phyloP scores from a whole-genome alignment of 345 rosid species.

The Xanthoceras sorbifolium region DNA sequence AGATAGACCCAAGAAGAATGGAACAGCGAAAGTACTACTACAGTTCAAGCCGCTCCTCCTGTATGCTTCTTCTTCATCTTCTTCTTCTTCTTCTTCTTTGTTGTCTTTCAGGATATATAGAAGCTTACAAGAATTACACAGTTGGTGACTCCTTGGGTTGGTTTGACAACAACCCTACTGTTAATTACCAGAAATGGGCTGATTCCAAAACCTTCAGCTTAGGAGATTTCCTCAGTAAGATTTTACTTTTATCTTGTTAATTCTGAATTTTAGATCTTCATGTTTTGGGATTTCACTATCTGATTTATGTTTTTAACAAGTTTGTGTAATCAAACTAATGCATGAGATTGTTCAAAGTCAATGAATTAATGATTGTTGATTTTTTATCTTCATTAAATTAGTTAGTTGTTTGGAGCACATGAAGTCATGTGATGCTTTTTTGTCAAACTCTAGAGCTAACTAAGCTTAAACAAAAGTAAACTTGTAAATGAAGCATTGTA shows the following conservation, averaged over 20 bases:
- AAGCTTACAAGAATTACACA: conserved; percentile 83
- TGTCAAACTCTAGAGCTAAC: no score
- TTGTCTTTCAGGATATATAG: conserved; percentile 34
- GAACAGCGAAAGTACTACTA: conserved; percentile 12
- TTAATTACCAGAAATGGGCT: conserved; percentile 87
- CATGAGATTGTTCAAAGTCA: neutral
- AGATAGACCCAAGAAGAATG: conserved; percentile 29
- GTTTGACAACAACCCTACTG: conserved; percentile 56
- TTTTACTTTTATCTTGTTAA: neutral
- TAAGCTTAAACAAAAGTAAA: neutral
- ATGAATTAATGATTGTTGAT: no score
- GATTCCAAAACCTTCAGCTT: conserved; percentile 63
- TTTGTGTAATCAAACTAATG: neutral
- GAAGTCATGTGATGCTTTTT: neutral
- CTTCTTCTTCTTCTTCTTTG: conserved; percentile 4
- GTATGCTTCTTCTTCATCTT: conserved; percentile 9
- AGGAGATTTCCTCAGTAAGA: conserved; percentile 95
- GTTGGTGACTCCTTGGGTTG: conserved; percentile 85
- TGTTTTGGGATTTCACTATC: neutral
- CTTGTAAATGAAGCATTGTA: neutral
- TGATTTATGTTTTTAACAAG: no score
- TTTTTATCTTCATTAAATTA: no score
- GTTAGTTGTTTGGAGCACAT: neutral
- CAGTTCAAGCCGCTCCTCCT: neutral
- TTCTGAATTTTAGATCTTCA: neutral